phyloP scores from a whole-genome alignment of 2,329 filamentous ascomycete species.

The Alternaria panax region DNA sequence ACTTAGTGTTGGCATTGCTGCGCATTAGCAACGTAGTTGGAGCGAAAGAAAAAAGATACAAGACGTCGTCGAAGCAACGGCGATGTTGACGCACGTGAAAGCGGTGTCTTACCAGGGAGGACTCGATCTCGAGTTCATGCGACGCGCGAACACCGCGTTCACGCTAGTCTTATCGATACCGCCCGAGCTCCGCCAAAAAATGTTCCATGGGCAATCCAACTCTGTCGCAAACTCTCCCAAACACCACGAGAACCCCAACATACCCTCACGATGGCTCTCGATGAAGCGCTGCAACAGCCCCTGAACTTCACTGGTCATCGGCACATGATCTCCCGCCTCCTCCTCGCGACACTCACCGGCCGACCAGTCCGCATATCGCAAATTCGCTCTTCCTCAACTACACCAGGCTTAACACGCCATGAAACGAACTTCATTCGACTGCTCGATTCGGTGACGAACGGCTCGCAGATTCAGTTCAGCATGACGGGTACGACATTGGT shows the following conservation, averaged over 20 bases:
- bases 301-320: slow-evolving; percentile 85
- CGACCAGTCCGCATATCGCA: slow-evolving; percentile 89
- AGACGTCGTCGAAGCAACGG: not conserved
- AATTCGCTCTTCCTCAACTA: slow-evolving; percentile 86
- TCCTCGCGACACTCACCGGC: slow-evolving; percentile 90
- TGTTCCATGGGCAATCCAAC: slow-evolving; percentile 21
- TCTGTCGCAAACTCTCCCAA: not conserved
- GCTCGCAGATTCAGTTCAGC: slow-evolving; percentile 91
- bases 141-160: slow-evolving; percentile 15
- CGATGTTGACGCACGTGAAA: not conserved
- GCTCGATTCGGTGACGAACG: slow-evolving; percentile 93
- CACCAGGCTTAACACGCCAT: slow-evolving; percentile 87
- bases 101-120: not conserved
- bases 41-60: not conserved
- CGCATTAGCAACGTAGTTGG: not conserved
- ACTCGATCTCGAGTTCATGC: not conserved
- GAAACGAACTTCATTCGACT: slow-evolving; percentile 96
- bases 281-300: slow-evolving; percentile 54
- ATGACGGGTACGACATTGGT: slow-evolving; percentile 94
- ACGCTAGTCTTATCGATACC: slow-evolving; percentile 22
- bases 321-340: slow-evolving; percentile 81
- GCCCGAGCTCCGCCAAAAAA: slow-evolving; percentile 24
- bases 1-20: slow-evolving; percentile 22
- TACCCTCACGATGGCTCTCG: slow-evolving; percentile 36
- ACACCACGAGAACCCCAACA: not conserved